phyloP scores from a whole-genome alignment of 495 filamentous ascomycete species.

The Hyaloscypha bicolor region DNA sequence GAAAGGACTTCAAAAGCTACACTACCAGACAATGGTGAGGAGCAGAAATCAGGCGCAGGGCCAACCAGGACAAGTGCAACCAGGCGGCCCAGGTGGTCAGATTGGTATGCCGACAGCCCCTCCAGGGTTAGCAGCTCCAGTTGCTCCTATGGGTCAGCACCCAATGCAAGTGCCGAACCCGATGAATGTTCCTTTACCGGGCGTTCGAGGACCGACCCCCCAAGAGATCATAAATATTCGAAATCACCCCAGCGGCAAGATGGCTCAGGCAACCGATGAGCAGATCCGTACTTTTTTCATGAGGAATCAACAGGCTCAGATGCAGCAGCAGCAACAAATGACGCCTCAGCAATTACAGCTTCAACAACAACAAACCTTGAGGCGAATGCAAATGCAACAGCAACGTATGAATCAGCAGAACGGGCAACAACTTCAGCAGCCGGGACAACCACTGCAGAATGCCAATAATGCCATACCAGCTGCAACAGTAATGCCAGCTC shows the following conservation, averaged over 20 bases:
- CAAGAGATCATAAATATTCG: conserved; percentile 51
- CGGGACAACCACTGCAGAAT: conserved; percentile 22
- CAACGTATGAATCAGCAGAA: neutral
- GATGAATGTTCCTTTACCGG: conserved; percentile 34
- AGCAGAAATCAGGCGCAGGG: conserved; percentile 29
- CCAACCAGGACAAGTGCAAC: conserved; percentile 34
- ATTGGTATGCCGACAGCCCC: conserved; percentile 29
- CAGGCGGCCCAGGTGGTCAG: conserved; percentile 43
- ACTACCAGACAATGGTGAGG: conserved; percentile 47
- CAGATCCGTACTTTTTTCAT: conserved; percentile 47
- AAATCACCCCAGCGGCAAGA: conserved; percentile 40
- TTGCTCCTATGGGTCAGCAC: conserved; percentile 31
- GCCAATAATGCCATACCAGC: conserved; percentile 4
- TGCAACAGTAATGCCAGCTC: conserved; percentile 7
- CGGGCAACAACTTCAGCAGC: conserved; percentile 15
- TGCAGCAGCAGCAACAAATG: conserved; percentile 41
- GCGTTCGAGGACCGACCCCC: conserved; percentile 40
- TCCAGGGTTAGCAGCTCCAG: conserved; percentile 33
- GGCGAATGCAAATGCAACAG: conserved; percentile 16
- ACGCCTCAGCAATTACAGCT: conserved; percentile 37
- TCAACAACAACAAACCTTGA: conserved; percentile 38
- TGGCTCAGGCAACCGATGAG: conserved; percentile 51
- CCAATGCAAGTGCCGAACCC: conserved; percentile 16
- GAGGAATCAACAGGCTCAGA: conserved; percentile 27
- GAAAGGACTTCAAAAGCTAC: conserved; percentile 53